These are phyloP conservation scores for Aegilops speltoides DNA, from an alignment of 176 grass and related monocot species.

Conservation along the genomic window DNA sequence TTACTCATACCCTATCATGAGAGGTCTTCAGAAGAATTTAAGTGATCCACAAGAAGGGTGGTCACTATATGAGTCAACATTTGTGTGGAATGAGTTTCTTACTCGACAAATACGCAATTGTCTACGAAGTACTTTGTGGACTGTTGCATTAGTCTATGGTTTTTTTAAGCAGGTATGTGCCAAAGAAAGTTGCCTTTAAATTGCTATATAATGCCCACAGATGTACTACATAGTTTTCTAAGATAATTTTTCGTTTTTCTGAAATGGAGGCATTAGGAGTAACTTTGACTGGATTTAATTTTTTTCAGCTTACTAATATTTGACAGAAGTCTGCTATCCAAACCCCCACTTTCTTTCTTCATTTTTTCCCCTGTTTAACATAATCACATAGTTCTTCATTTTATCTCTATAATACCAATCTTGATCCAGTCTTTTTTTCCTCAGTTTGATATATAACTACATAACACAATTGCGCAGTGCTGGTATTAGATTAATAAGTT, in stretches of 20 bases:
- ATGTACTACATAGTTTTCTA: background rate
- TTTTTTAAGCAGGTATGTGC: slow-evolving; percentile 89
- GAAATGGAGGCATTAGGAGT: background rate
- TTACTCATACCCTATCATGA: slow-evolving; percentile 86
- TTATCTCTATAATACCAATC: background rate
- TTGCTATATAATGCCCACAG: background rate
- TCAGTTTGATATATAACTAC: background rate
- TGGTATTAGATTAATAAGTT: slow-evolving; percentile 11
- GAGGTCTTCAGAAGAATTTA: slow-evolving; percentile 91
- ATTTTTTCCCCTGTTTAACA: background rate
- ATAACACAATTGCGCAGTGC: background rate
- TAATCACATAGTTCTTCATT: slow-evolving; percentile 8
- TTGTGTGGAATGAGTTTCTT: slow-evolving; percentile 93
- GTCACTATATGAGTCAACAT: slow-evolving; percentile 71
- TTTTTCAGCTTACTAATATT: background rate
- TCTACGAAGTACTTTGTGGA: slow-evolving; percentile 69
- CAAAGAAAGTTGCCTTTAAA: slow-evolving; percentile 17
- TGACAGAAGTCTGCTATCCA: background rate
- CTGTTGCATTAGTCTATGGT: slow-evolving; percentile 83
- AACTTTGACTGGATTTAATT: background rate
- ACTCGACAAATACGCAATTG: slow-evolving; percentile 54
- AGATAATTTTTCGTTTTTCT: background rate
- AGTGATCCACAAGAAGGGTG: slow-evolving; percentile 50
- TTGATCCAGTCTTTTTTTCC: background rate
- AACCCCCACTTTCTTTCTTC: background rate